Percentiles rank a stretch among this genome's conserved stretches.
Evolutionary conservation across 352 stramenopile species (phyloP).

Genomic region (Pythium dissotocum): DNA sequence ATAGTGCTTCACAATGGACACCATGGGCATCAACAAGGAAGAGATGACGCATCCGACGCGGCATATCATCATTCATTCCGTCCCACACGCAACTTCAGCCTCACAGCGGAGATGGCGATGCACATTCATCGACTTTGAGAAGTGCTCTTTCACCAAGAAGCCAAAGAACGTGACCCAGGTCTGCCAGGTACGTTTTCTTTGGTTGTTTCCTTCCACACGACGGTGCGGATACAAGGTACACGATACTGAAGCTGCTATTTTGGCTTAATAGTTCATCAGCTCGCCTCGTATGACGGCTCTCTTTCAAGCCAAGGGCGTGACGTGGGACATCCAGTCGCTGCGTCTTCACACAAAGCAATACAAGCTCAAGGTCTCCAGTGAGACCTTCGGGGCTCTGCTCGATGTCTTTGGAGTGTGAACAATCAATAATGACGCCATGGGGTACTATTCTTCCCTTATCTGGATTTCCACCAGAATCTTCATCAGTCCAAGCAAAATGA

Average conservation of each 20-base stretch:
- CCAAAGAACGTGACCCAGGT: conserved; percentile 82
- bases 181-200: conserved; percentile 45
- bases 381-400: conserved; percentile 46
- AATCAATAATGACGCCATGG: conserved; percentile 5
- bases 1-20: conserved; percentile 73
- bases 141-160: conserved; percentile 61
- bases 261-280: conserved; percentile 52
- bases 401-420: conserved; percentile 44
- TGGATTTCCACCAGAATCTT: not conserved
- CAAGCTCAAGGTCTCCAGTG: conserved; percentile 48
- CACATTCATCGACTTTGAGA: conserved; percentile 82
- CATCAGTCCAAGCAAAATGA: conserved; percentile 27
- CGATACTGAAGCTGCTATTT: too few species aligned
- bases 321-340: conserved; percentile 41
- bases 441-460: conserved; percentile 16
- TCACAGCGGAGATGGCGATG: conserved; percentile 40
- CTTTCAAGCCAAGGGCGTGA: conserved; percentile 44
- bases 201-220: not conserved
- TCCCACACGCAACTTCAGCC: conserved; percentile 13
- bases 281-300: conserved; percentile 61
- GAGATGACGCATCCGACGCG: conserved; percentile 82
- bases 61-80: conserved; percentile 60
- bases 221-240: too few species aligned
- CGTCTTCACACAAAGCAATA: conserved; percentile 67
- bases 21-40: conserved; percentile 77